Percentiles rank a stretch among this genome's conserved stretches.
These are phyloP conservation scores for Penicillium sclerotiorum DNA, from an alignment of 2,329 filamentous ascomycete species.

Conservation along the genomic window DNA sequence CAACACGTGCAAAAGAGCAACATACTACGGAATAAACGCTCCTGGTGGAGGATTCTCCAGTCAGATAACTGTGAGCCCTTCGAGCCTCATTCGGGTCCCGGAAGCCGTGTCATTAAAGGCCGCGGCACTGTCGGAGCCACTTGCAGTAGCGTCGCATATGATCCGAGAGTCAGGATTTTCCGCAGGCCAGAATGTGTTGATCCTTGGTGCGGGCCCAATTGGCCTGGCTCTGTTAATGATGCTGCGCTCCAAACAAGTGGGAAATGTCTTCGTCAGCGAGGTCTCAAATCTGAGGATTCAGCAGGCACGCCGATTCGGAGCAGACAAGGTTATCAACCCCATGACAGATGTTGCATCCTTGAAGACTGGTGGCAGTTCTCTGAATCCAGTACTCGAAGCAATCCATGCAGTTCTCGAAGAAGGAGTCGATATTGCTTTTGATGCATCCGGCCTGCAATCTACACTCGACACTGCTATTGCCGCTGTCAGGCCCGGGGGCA, in stretches of 20 bases:
- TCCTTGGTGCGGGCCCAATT: conserved; percentile 65
- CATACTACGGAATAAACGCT: neutral
- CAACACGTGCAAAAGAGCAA: neutral
- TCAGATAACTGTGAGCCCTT: conserved; percentile 47
- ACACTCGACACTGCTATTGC: neutral
- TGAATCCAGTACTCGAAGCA: neutral
- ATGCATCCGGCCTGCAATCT: neutral
- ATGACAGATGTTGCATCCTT: neutral
- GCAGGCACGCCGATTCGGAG: neutral
- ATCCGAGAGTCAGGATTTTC: conserved; percentile 54
- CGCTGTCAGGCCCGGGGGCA: neutral
- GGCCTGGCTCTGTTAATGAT: conserved; percentile 34
- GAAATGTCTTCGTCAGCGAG: neutral
- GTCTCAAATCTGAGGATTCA: neutral
- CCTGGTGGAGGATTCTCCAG: conserved; percentile 41
- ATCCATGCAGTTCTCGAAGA: neutral
- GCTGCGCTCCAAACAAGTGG: neutral
- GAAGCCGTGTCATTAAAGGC: conserved; percentile 15
- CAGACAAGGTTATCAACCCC: neutral
- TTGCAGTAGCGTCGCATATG: conserved; percentile 67
- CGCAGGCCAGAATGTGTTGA: conserved; percentile 51
- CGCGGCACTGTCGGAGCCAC: conserved; percentile 62
- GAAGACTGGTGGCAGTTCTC: neutral
- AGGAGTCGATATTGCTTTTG: neutral
- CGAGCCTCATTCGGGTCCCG: conserved; percentile 26